These are phyloP conservation scores for Desmodesmus armatus DNA, from an alignment of 139 green algal species.

Conservation along the genomic window DNA sequence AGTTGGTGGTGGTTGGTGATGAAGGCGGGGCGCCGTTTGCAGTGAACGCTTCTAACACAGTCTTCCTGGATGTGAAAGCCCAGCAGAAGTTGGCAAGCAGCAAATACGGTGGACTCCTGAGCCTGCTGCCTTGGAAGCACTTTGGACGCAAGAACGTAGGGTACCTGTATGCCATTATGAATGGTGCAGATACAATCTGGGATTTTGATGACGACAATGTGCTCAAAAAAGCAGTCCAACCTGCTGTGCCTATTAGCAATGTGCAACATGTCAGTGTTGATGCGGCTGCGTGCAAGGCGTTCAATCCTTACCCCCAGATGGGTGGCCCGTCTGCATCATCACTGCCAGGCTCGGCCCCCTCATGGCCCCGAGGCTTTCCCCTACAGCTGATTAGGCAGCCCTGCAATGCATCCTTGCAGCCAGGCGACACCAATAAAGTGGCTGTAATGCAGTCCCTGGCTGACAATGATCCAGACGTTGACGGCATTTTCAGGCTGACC, in stretches of 20 bases:
- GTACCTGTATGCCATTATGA: slow-evolving; percentile 11
- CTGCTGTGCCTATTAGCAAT: background rate
- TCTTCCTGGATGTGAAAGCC: slow-evolving; percentile 13
- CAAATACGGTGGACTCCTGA: background rate
- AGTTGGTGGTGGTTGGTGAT: slow-evolving; percentile 13
- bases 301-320: slow-evolving; percentile 26
- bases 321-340: background rate
- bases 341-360: no score
- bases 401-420: background rate
- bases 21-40: slow-evolving; percentile 8
- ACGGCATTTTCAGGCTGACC: slow-evolving; percentile 19
- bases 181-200: slow-evolving; percentile 27
- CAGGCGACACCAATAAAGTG: background rate
- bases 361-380: slow-evolving; percentile 8
- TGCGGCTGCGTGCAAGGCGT: background rate
- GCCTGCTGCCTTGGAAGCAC: slow-evolving; percentile 23
- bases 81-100: background rate
- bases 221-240: background rate
- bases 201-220: slow-evolving; percentile 39
- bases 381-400: background rate
- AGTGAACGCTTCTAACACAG: background rate
- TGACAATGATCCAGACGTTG: slow-evolving; percentile 18
- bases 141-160: slow-evolving; percentile 27
- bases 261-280: background rate
- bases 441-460: slow-evolving; percentile 1